A percentile compares a stretch with the other conserved stretches of the same genome.
These are phyloP conservation scores for Trichosporon faecale DNA, from an alignment of 1,284 basidiomycete genomes.

Conservation along the genomic window DNA sequence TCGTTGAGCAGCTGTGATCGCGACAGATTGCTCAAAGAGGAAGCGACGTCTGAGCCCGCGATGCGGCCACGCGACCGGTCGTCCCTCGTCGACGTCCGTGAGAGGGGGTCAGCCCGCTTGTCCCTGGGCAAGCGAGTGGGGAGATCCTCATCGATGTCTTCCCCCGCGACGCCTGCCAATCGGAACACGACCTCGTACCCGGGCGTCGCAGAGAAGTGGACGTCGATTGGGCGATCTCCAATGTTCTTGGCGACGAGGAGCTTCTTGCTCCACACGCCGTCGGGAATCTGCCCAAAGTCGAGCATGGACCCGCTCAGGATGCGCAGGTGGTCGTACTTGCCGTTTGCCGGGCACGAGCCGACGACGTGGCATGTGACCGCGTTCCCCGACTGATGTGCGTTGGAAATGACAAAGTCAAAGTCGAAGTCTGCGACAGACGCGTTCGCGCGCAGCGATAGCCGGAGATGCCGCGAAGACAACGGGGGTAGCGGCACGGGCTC, in stretches of 20 bases:
- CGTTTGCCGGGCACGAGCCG: conserved; percentile 37
- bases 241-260: conserved; percentile 54
- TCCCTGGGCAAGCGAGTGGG: conserved; percentile 23
- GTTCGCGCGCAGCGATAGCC: conserved; percentile 38
- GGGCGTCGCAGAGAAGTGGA: conserved; percentile 51
- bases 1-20: conserved; percentile 12
- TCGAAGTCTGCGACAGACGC: conserved; percentile 40
- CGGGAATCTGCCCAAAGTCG: conserved; percentile 55
- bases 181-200: conserved; percentile 55
- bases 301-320: conserved; percentile 53
- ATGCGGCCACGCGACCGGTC: not conserved
- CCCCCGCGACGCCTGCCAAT: conserved; percentile 51
- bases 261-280: conserved; percentile 55
- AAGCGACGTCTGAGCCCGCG: not conserved
- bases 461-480: conserved; percentile 45
- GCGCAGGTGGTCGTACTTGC: conserved; percentile 51
- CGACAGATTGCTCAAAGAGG: not conserved
- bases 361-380: conserved; percentile 41
- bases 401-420: conserved; percentile 48
- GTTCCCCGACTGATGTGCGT: conserved; percentile 46
- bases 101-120: conserved; percentile 24
- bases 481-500: conserved; percentile 46
- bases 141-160: conserved; percentile 47
- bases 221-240: conserved; percentile 53
- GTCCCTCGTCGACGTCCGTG: conserved; percentile 40